Base-by-base conservation (phyloP, 306 rosid species). In the Casuarina equisetifolia region DNA sequence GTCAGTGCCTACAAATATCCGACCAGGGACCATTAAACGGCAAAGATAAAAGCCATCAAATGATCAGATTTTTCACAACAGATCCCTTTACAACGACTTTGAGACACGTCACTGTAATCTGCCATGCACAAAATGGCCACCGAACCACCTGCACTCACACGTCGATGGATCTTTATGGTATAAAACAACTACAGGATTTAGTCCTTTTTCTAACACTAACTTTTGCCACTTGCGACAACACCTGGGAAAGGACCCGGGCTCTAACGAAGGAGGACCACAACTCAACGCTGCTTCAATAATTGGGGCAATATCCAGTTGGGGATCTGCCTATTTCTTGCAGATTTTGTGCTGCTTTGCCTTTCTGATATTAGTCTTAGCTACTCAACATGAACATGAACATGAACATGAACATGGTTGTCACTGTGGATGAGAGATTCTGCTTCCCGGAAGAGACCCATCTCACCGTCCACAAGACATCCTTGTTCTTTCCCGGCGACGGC, bases 401-500 rank as follows among this genome's bases (percentile, higher is more conserved):
- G 50, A 82, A 49, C 13, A 76, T 57, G 84, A 59, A 73, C 68
- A 48, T 52, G 15, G 67, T 43, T 44, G 69, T 13, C 9, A 51
- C 62, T 40, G 83, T 78, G 69, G 75, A 75, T 11, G 77, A 59
- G 50, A 79, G 70, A n/a, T 83, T 74, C 78, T 43, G 77, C 76
- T 79, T 50, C 43, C 25, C 19, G 0, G 71, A 45, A 19, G 83
- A 79, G 70, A 79, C 83, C 45, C 64, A 74, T n/a, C 80, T 83
- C 32, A 83, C 83, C 0, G 80, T 83, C 55, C 80, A 62, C 35
- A 83, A 83, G 61, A 83, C 80, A 53, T 83, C 80, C 15, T 9
- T 83, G 74, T 83, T 83, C 46, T 83, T 79, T 42, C 49, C 74
- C 2, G 83, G 83, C 3, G 86, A 79, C 15, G 83, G 86, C 32